Percentiles rank a stretch among this genome's conserved stretches.
These are phyloP conservation scores for Trichomonascaceae sp. DNA, from an alignment of 1,139 yeast genomes.

Conservation along the genomic window DNA sequence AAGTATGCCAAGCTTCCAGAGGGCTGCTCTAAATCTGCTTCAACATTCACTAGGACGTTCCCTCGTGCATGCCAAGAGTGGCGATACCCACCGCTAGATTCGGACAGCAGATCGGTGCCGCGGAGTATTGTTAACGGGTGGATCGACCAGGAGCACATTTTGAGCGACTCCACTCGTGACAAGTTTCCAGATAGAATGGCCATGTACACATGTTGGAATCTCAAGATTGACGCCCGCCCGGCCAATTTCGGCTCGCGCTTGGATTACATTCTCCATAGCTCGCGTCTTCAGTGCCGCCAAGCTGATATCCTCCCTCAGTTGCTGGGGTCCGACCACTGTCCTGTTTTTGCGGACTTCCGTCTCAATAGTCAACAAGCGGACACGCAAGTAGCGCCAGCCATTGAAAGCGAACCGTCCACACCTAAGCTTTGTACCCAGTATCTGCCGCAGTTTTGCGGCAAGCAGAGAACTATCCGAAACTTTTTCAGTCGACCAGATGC, in stretches of 20 bases:
- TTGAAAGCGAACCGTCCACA: neutral
- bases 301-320: constrained; percentile 61
- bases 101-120: constrained; percentile 12
- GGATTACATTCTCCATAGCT: constrained; percentile 52
- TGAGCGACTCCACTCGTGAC: constrained; percentile 55
- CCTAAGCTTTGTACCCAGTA: constrained; percentile 6
- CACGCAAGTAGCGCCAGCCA: neutral
- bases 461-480: constrained; percentile 6
- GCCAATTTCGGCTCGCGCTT: constrained; percentile 80
- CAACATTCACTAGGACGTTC: no score
- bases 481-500: no score
- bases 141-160: constrained; percentile 26
- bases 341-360: constrained; percentile 58
- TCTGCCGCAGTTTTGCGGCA: constrained; percentile 7
- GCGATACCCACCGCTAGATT: no score
- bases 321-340: constrained; percentile 91
- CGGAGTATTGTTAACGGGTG: constrained; percentile 21
- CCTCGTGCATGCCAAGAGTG: constrained; percentile 9
- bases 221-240: constrained; percentile 63
- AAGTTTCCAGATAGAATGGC: constrained; percentile 43
- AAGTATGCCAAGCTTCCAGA: neutral
- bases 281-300: constrained; percentile 27
- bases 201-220: constrained; percentile 91
- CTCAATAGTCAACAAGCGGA: neutral
- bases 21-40: no score